These are phyloP conservation scores for Parastagonospora avenae DNA, from an alignment of 2,329 filamentous ascomycete genomes.

Conservation along the genomic window DNA sequence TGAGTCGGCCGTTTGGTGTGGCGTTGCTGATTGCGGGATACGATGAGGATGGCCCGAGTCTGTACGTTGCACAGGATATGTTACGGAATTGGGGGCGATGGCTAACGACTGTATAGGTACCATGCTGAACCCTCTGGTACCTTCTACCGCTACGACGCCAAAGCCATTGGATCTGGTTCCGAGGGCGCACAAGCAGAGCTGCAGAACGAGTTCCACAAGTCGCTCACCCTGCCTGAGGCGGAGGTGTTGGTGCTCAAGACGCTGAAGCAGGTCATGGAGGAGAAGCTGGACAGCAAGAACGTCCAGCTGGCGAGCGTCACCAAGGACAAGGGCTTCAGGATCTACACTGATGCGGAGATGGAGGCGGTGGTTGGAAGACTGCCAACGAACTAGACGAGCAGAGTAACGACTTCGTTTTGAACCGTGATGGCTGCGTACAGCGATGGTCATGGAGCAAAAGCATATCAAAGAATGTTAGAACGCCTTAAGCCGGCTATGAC, in stretches of 20 bases:
- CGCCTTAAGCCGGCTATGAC: conserved; percentile 3
- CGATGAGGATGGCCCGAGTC: conserved; percentile 93
- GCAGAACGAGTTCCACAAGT: conserved; percentile 99
- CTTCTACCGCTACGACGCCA: conserved; percentile 98
- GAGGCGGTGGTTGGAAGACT: conserved; percentile 85
- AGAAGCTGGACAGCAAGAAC: conserved; percentile 98
- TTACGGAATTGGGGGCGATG: not conserved
- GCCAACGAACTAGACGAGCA: conserved; percentile 51
- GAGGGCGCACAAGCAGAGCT: conserved; percentile 97
- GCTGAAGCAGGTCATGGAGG: conserved; percentile 99
- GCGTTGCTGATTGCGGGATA: conserved; percentile 95
- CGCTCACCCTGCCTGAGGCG: conserved; percentile 87
- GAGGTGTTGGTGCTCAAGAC: conserved; percentile 97
- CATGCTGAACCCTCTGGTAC: conserved; percentile 97
- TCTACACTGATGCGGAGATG: conserved; percentile 99
- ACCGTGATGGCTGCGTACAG: not conserved
- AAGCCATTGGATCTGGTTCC: conserved; percentile 96
- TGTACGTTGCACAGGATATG: conserved; percentile 57
- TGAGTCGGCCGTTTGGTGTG: conserved; percentile 96
- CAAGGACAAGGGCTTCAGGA: conserved; percentile 96
- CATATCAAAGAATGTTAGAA: conserved; percentile 5
- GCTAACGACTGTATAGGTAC: conserved; percentile 62
- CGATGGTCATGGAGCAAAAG: not conserved
- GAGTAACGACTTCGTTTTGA: not conserved
- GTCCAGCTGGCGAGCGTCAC: conserved; percentile 98